Evolutionary conservation across 1,139 yeast species (phyloP).

Genomic region (Yamadazyma friedrichii): DNA sequence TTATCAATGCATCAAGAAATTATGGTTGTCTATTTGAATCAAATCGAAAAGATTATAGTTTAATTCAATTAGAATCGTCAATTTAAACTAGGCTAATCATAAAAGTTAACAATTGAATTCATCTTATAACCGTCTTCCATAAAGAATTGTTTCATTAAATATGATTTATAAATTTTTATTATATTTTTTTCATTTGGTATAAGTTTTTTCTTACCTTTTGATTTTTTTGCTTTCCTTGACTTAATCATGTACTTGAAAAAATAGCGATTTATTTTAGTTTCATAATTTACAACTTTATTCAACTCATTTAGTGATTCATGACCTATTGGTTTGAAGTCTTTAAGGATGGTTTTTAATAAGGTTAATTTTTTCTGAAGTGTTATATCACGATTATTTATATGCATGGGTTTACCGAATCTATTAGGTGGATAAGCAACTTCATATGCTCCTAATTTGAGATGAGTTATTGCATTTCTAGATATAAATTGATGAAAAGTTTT

Average conservation of each 20-base stretch:
- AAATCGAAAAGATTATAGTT: conserved; percentile 35
- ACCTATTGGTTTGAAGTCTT: conserved; percentile 23
- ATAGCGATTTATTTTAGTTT: conserved; percentile 23
- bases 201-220: conserved; percentile 24
- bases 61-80: conserved; percentile 21
- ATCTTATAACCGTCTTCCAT: conserved; percentile 6
- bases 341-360: conserved; percentile 21
- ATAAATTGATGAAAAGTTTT: conserved; percentile 21
- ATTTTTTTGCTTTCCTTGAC: conserved; percentile 18
- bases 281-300: conserved; percentile 17
- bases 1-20: conserved; percentile 10
- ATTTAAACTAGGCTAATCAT: background rate
- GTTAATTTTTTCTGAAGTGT: conserved; percentile 25
- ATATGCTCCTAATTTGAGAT: conserved; percentile 25
- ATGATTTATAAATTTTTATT: conserved; percentile 27
- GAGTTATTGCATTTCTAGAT: conserved; percentile 20
- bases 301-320: conserved; percentile 14
- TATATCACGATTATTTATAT: conserved; percentile 27
- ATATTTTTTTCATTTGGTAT: conserved; percentile 35
- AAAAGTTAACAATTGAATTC: conserved; percentile 1
- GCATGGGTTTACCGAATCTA: conserved; percentile 32
- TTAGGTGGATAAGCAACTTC: conserved; percentile 36
- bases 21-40: conserved; percentile 42
- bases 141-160: conserved; percentile 33
- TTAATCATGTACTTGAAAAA: conserved; percentile 29